These are phyloP conservation scores for Teratosphaeria destructans DNA, from an alignment of 2,329 filamentous ascomycete species.

Conservation along the genomic window DNA sequence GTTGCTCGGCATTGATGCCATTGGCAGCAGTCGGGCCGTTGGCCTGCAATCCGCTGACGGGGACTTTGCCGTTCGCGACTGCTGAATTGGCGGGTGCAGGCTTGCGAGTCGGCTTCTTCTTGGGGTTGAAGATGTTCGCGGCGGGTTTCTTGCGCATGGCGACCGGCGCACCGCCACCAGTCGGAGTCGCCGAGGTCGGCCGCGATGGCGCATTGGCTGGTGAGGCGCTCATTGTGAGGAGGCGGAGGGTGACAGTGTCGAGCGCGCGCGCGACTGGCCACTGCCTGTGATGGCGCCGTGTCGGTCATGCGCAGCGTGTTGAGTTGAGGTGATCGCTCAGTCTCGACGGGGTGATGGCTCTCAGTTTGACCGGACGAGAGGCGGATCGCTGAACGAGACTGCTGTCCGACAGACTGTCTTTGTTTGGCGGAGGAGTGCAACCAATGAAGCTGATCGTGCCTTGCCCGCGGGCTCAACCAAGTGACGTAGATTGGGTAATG, in stretches of 20 bases:
- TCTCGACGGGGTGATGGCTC: too few relatives aligned
- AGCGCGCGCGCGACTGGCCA: neutral
- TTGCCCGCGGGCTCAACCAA: neutral
- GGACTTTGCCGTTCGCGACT: slow-evolving; percentile 3
- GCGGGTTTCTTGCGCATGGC: slow-evolving; percentile 25
- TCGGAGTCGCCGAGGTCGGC: slow-evolving; percentile 20
- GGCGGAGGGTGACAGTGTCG: neutral
- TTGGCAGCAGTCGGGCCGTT: slow-evolving; percentile 4
- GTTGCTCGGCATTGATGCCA: slow-evolving; percentile 5
- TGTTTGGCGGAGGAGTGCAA: neutral
- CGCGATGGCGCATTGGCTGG: slow-evolving; percentile 21
- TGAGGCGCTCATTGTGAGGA: slow-evolving; percentile 24
- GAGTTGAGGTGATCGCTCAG: neutral
- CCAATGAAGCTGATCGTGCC: neutral
- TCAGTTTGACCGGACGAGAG: too few relatives aligned
- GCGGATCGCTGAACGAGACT: too few relatives aligned
- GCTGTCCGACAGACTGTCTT: neutral
- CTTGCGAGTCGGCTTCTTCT: slow-evolving; percentile 20
- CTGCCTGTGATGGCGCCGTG: neutral
- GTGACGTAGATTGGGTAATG: neutral
- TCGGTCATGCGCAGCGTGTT: neutral
- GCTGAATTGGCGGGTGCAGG: slow-evolving; percentile 18
- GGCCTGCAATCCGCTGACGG: neutral
- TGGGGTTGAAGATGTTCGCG: slow-evolving; percentile 25
- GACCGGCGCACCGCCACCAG: slow-evolving; percentile 26